Conservation (phyloP, 2,329 filamentous ascomycete genomes). For the Leptosphaerulina australis region DNA sequence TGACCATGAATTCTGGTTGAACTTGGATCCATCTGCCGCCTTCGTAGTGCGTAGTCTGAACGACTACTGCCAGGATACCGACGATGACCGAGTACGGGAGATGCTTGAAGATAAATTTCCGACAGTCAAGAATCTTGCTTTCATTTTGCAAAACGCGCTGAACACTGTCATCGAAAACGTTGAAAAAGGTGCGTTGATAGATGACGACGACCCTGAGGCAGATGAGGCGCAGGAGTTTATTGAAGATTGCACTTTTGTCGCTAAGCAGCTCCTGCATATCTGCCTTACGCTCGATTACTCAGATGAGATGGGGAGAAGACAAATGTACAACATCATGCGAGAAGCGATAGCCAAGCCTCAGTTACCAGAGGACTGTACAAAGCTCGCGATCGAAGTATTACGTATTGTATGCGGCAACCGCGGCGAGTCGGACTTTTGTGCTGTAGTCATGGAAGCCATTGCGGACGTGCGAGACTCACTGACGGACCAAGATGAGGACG, state of each 20-base stretch:
- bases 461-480: conserved; percentile 97
- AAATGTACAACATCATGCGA: conserved; percentile 92
- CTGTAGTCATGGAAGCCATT: conserved; percentile 87
- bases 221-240: conserved; percentile 78
- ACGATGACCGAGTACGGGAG: conserved; percentile 74
- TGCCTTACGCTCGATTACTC: conserved; percentile 91
- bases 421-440: conserved; percentile 82
- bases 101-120: conserved; percentile 92
- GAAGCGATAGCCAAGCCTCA: conserved; percentile 85
- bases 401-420: conserved; percentile 81
- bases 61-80: conserved; percentile 81
- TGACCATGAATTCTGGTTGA: conserved; percentile 78
- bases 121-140: conserved; percentile 89
- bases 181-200: conserved; percentile 58
- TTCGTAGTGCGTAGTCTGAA: conserved; percentile 95
- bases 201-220: conserved; percentile 60
- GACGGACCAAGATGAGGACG: conserved; percentile 64
- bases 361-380: conserved; percentile 89
- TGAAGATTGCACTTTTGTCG: conserved; percentile 90
- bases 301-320: conserved; percentile 92
- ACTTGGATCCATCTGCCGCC: conserved; percentile 80
- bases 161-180: conserved; percentile 70
- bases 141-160: conserved; percentile 82
- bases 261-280: conserved; percentile 93
- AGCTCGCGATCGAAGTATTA: conserved; percentile 81